These are phyloP conservation scores for Sorghum bicolor DNA, from an alignment of 176 grass and related monocot genomes.

Conservation along the genomic window DNA sequence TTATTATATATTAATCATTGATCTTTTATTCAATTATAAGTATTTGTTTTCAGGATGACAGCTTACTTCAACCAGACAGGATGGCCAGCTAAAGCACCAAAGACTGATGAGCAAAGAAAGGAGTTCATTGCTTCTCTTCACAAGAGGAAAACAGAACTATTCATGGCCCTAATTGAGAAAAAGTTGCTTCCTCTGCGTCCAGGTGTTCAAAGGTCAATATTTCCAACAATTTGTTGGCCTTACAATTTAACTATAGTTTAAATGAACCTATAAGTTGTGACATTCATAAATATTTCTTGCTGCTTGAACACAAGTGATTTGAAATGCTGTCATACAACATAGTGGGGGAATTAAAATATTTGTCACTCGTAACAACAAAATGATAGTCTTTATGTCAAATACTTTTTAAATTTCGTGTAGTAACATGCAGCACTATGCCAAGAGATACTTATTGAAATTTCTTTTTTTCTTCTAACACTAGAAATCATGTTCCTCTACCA, in stretches of 20 bases:
- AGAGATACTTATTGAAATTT: background rate
- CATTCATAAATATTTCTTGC: background rate
- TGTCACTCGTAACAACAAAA: background rate
- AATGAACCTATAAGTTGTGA: background rate
- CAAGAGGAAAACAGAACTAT: constrained; percentile 93
- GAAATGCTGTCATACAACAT: background rate
- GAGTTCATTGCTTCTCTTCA: constrained; percentile 88
- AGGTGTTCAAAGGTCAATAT: constrained; percentile 82
- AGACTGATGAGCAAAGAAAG: constrained; percentile 77
- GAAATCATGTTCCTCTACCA: background rate
- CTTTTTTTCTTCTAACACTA: background rate
- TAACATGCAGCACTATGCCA: background rate
- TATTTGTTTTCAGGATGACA: constrained; percentile 70
- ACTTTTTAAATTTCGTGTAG: background rate
- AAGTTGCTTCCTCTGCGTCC: constrained; percentile 94
- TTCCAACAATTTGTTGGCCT: constrained; percentile 34
- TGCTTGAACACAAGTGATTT: background rate
- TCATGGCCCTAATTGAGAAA: constrained; percentile 95
- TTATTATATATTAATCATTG: background rate
- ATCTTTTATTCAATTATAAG: background rate
- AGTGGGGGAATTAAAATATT: background rate
- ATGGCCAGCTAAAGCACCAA: constrained; percentile 80
- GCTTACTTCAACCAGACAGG: constrained; percentile 87
- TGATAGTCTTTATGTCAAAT: background rate
- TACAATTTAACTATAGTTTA: constrained; percentile 35